phyloP scores from a whole-genome alignment of 1,284 basidiomycete species.

The Ustilago tritici region DNA sequence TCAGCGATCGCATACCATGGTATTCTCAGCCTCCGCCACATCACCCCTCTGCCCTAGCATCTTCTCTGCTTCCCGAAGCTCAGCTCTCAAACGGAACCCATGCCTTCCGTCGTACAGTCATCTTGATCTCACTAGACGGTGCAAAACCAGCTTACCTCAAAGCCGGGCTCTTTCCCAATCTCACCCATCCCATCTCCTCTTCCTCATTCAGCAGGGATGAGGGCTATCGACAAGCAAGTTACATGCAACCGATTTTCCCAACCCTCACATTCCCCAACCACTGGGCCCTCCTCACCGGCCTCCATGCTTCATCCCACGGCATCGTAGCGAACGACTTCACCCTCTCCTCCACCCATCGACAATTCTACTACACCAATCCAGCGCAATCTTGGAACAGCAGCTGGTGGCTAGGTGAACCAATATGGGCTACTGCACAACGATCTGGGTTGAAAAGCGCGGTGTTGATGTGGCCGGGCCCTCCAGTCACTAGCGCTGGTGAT shows the following conservation, averaged over 20 bases:
- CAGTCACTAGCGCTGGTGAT: slow-evolving; percentile 21
- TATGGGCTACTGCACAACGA: slow-evolving; percentile 49
- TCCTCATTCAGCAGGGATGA: neutral
- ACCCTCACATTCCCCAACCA: slow-evolving; percentile 82
- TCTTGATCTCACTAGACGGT: slow-evolving; percentile 88
- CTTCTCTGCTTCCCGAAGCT: slow-evolving; percentile 15
- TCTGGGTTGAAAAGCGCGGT: slow-evolving; percentile 42
- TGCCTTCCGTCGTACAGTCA: slow-evolving; percentile 74
- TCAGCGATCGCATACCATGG: slow-evolving; percentile 7
- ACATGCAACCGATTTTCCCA: slow-evolving; percentile 85
- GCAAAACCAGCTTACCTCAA: slow-evolving; percentile 87
- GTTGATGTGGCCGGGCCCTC: slow-evolving; percentile 62
- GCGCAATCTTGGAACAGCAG: slow-evolving; percentile 31
- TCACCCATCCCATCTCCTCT: slow-evolving; percentile 67
- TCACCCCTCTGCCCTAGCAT: neutral
- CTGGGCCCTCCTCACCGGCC: slow-evolving; percentile 71
- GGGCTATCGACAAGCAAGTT: slow-evolving; percentile 12
- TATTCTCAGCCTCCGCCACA: neutral
- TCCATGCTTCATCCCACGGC: slow-evolving; percentile 74
- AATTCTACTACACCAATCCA: slow-evolving; percentile 58
- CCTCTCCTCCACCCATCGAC: slow-evolving; percentile 4
- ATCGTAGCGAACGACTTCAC: slow-evolving; percentile 91
- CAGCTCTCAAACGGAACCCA: slow-evolving; percentile 48
- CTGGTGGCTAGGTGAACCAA: slow-evolving; percentile 57
- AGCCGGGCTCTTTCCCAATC: slow-evolving; percentile 81